Evolutionary conservation across 129 eudicot genomes (phyloP).

Genomic region (Tagetes erecta): DNA sequence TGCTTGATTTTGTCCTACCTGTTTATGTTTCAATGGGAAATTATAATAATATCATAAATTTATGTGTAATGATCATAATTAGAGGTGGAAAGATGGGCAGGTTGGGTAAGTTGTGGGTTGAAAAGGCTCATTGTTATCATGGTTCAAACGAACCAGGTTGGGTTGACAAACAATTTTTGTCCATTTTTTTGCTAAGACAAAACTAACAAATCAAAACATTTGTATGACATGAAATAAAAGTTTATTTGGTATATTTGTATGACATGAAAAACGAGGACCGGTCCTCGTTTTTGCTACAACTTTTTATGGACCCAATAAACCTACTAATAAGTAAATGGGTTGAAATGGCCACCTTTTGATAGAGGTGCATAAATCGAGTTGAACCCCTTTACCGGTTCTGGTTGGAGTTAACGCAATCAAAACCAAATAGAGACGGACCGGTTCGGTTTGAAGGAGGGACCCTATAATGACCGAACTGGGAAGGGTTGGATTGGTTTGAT

Average conservation of each 20-base stretch:
- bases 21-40: constrained; percentile 16
- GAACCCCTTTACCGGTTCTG: too few relatives aligned
- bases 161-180: neutral
- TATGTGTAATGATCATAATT: neutral
- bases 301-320: neutral
- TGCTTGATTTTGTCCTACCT: constrained; percentile 41
- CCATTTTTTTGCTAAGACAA: neutral
- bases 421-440: too few relatives aligned
- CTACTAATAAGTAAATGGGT: neutral
- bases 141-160: neutral
- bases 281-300: neutral
- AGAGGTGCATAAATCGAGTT: neutral
- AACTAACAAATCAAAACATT: too few relatives aligned
- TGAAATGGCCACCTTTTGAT: neutral
- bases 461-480: too few relatives aligned
- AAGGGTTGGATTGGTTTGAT: too few relatives aligned
- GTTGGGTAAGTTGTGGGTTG: neutral
- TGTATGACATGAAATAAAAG: too few relatives aligned
- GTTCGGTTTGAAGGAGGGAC: too few relatives aligned
- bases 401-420: too few relatives aligned
- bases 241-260: too few relatives aligned
- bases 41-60: neutral
- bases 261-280: too few relatives aligned
- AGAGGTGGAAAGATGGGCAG: constrained; percentile 1
- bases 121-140: neutral